Conservation (phyloP, 2,329 filamentous ascomycete genomes). For the Sporothrix schenckii region DNA sequence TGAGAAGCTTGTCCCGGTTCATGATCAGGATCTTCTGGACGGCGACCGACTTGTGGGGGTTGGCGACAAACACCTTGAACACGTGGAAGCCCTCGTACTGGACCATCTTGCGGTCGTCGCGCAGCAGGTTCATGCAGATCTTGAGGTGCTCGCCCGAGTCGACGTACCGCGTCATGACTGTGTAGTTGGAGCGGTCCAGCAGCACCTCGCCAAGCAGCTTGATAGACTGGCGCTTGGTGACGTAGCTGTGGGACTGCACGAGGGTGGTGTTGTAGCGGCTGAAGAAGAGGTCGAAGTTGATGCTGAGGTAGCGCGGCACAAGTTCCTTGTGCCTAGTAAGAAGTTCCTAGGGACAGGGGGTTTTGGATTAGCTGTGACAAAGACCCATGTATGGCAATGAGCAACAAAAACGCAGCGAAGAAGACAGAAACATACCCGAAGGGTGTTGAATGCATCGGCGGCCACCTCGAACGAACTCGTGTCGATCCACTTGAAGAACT, state of each 20-base stretch:
- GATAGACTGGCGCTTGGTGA: conserved; percentile 97
- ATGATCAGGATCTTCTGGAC: conserved; percentile 96
- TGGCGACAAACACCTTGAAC: conserved; percentile 99
- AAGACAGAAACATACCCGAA: conserved; percentile 65
- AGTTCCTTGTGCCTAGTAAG: conserved; percentile 92
- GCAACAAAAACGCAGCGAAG: neutral
- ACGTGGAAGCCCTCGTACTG: conserved; percentile 99
- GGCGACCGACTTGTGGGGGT: conserved; percentile 95
- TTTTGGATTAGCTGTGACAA: conserved; percentile 32
- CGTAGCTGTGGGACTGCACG: conserved; percentile 91
- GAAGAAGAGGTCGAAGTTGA: conserved; percentile 95
- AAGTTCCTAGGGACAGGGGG: conserved; percentile 66
- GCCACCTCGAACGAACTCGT: conserved; percentile 95
- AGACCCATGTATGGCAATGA: neutral
- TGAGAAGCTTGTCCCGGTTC: conserved; percentile 88
- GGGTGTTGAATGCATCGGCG: conserved; percentile 96
- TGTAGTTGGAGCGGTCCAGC: conserved; percentile 93
- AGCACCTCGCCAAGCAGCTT: conserved; percentile 95
- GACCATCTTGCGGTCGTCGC: conserved; percentile 97
- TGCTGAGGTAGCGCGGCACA: conserved; percentile 81
- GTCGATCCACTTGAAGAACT: conserved; percentile 96
- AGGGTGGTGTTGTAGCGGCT: conserved; percentile 83
- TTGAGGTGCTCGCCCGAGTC: conserved; percentile 95
- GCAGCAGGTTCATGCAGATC: conserved; percentile 95
- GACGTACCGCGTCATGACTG: conserved; percentile 96